Conservation (phyloP, 2,329 filamentous ascomycete genomes). For the Sporothrix globosa region DNA sequence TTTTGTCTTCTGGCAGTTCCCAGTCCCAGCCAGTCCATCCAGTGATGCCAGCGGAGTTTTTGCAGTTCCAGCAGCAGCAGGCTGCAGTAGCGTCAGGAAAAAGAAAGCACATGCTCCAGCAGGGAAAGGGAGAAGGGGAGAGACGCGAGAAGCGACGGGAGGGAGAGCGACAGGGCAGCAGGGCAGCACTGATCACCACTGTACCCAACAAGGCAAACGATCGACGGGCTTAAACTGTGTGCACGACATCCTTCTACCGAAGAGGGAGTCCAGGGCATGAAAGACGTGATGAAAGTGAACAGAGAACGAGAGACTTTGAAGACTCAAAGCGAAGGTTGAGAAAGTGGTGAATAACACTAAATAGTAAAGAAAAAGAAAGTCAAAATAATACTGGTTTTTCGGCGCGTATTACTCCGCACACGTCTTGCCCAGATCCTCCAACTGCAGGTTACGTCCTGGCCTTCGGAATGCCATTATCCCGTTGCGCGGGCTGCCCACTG, state of each 20-base stretch:
- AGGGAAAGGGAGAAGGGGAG: constrained; percentile 4
- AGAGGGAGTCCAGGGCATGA: not conserved
- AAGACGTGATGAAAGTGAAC: not conserved
- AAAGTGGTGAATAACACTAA: not conserved
- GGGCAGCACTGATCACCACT: no score
- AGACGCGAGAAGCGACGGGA: constrained; percentile 6
- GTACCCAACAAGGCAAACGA: not conserved
- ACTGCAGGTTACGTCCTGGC: not conserved
- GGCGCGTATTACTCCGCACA: not conserved
- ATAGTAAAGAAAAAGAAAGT: no score
- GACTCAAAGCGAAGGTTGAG: not conserved
- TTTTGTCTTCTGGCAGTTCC: not conserved
- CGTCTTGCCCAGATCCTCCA: not conserved
- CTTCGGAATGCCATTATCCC: constrained; percentile 10
- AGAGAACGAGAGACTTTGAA: not conserved
- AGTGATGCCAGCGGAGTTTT: no score
- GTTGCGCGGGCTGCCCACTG: not conserved
- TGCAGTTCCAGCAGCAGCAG: not conserved
- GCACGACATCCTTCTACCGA: constrained; percentile 22
- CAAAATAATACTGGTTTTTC: not conserved
- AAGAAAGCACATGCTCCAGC: not conserved
- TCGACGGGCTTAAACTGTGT: not conserved
- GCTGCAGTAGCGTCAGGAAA: constrained; percentile 14
- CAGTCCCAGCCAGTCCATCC: not conserved
- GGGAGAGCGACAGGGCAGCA: constrained; percentile 10